phyloP scores from a whole-genome alignment of 768 basidiomycete genomes.

The Pleurotus giganteus region DNA sequence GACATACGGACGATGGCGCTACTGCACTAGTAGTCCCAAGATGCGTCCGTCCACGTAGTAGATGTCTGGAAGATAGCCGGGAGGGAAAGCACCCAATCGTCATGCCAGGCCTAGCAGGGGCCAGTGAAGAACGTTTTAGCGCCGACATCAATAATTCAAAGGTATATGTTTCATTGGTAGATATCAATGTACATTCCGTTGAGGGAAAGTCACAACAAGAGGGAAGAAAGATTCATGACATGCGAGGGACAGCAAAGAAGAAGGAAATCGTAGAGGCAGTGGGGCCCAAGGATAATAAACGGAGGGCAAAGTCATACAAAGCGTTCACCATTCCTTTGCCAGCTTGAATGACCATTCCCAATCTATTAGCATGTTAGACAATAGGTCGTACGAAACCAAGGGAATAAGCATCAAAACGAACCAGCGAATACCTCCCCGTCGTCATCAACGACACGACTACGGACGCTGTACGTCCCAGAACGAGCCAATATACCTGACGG shows the following conservation, averaged over 20 bases:
- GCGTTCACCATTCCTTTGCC: constrained; percentile 80
- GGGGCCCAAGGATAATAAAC: constrained; percentile 9
- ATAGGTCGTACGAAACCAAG: background rate
- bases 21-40: too few relatives aligned
- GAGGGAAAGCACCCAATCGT: too few relatives aligned
- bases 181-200: too few relatives aligned
- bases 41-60: too few relatives aligned
- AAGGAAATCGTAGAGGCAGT: constrained; percentile 13
- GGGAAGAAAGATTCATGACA: too few relatives aligned
- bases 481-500: constrained; percentile 84
- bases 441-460: constrained; percentile 84
- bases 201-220: background rate
- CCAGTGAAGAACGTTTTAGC: too few relatives aligned
- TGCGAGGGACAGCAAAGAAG: constrained; percentile 12
- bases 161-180: too few relatives aligned
- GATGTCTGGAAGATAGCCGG: too few relatives aligned
- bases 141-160: too few relatives aligned
- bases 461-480: constrained; percentile 72
- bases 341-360: constrained; percentile 93
- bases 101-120: too few relatives aligned
- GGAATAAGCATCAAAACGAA: constrained; percentile 30
- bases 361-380: constrained; percentile 36
- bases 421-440: constrained; percentile 80
- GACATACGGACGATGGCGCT: background rate
- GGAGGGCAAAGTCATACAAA: too few relatives aligned